Evolutionary conservation across 345 rosid species (phyloP), one percentile per base, ranked within the genome.

Genomic region (Noccaea bulbosa): DNA sequence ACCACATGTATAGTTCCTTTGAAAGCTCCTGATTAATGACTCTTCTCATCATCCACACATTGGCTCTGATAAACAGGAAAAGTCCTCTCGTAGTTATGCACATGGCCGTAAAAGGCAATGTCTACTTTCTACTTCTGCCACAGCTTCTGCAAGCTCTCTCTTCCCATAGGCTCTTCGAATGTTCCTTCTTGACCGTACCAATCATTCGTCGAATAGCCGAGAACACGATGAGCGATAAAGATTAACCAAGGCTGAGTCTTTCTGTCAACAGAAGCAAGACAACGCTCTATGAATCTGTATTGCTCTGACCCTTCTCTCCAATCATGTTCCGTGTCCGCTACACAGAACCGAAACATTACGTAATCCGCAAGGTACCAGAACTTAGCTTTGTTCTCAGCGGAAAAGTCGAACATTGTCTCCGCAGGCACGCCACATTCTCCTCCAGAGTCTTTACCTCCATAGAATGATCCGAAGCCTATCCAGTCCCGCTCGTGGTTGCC

Each of bases 91-190:
- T 89, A 89, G 82, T 89, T 89, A 50, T 87, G 96, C 59, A 89
- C 81, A 55, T 89, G 90, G 27, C 96, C 96, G 4, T 48, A 89
- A 56, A 84, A 87, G n/a, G 88, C 87, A 22, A 87, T 81, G 80
- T 87, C 92, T 8, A 89, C 96, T 74, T 82, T 87, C 78, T 89
- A 84, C 72, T 85, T 89, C 74, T 87, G 92, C 96, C 92, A 89
- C 10, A 86, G 83, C 71, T 68, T 83, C 77, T 89, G 96, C 77
- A 89, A 48, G 77, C 82, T 80, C 34, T 89, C 88, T 71, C 92
- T 79, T 47, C 86, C 89, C 86, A 85, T 83, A 14, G 91, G 91
- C 73, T 87, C 87, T 52, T 78, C 86, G 65, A 79, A 88, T 1
- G 89, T 46, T 11, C 88, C 95, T 62, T 83, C 83, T 56, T 73